Evolutionary conservation across 2,329 filamentous ascomycete genomes (phyloP).

Genomic region (Arthrobotrys sinensis): DNA sequence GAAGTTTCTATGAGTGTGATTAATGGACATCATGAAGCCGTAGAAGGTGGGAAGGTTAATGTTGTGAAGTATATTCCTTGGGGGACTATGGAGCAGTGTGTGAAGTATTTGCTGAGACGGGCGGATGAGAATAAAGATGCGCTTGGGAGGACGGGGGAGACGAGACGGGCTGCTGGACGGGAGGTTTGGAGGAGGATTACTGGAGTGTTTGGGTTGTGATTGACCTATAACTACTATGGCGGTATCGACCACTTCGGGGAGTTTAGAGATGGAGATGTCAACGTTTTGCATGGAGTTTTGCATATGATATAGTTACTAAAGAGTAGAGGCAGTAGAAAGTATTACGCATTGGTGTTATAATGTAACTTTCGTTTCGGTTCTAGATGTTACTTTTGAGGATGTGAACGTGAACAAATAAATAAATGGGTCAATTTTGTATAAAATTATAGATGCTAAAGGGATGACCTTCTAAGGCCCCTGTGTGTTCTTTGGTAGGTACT

Average conservation of each 20-base stretch:
- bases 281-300: no score
- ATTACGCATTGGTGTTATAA: conserved; percentile 24
- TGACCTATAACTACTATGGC: no score
- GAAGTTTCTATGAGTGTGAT: conserved; percentile 73
- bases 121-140: conserved; percentile 83
- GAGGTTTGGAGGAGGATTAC: conserved; percentile 74
- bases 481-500: conserved; percentile 6
- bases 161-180: conserved; percentile 75
- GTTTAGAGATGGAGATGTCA: no score
- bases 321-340: no score
- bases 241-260: no score
- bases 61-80: conserved; percentile 79
- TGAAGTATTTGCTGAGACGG: conserved; percentile 80
- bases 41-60: conserved; percentile 63
- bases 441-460: neutral
- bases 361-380: neutral
- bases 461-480: neutral
- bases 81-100: conserved; percentile 82
- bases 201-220: conserved; percentile 63
- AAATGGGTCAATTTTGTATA: conserved; percentile 28
- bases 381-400: neutral
- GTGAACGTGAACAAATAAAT: no score
- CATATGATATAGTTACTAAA: no score
- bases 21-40: conserved; percentile 9
- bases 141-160: conserved; percentile 75